These are phyloP conservation scores for Pseudogymnoascus sp. DNA, from an alignment of 2,329 filamentous ascomycete genomes.

Conservation along the genomic window DNA sequence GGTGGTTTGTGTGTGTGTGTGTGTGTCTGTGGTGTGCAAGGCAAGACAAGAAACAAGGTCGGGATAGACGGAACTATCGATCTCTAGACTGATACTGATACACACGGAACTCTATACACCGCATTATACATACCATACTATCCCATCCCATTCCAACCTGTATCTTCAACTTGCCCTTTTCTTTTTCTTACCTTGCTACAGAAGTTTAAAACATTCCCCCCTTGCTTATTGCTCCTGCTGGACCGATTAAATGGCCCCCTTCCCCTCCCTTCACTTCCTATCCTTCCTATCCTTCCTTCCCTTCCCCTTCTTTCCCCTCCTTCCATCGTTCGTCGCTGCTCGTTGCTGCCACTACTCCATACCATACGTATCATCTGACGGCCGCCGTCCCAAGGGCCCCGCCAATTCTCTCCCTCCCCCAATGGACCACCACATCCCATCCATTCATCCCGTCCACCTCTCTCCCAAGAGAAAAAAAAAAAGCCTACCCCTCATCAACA, in stretches of 20 bases:
- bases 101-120: background rate
- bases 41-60: conserved; percentile 1
- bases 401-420: background rate
- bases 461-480: background rate
- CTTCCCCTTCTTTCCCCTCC: background rate
- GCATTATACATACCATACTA: background rate
- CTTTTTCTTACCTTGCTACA: background rate
- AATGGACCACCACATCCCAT: background rate
- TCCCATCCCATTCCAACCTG: background rate
- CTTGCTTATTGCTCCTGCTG: background rate
- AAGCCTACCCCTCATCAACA: background rate
- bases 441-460: conserved; percentile 3
- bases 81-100: background rate
- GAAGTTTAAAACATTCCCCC: background rate
- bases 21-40: too few species aligned
- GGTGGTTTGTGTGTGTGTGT: background rate
- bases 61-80: background rate
- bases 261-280: background rate
- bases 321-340: background rate
- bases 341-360: background rate
- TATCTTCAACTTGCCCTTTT: background rate
- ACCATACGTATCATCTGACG: background rate
- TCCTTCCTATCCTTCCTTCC: background rate
- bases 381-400: background rate
- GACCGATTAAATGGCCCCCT: background rate